phyloP scores from a whole-genome alignment of 495 filamentous ascomycete species.

The Talaromyces thailandensis region DNA sequence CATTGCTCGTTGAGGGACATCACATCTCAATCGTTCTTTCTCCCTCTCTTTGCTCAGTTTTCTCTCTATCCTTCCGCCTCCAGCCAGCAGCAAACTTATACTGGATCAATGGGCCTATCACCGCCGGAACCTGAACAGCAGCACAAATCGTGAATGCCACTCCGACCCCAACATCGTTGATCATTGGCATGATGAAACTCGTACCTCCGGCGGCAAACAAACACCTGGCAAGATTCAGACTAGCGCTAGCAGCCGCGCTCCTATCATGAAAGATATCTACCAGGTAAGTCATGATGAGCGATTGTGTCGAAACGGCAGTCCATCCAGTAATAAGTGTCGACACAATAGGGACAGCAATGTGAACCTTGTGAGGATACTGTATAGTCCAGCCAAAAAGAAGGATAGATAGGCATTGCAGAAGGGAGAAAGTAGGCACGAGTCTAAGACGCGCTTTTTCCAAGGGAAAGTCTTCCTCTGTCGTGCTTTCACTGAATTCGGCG shows the following conservation, averaged over 20 bases:
- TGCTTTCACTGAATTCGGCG: neutral
- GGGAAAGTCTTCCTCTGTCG: conserved; percentile 22
- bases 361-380: conserved; percentile 27
- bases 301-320: conserved; percentile 39
- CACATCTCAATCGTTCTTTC: neutral
- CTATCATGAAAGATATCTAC: conserved; percentile 53
- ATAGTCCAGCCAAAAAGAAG: conserved; percentile 54
- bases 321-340: conserved; percentile 50
- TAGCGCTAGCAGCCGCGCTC: conserved; percentile 56
- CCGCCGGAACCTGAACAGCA: conserved; percentile 24
- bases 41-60: neutral
- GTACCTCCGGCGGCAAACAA: conserved; percentile 55
- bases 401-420: conserved; percentile 31
- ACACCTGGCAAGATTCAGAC: conserved; percentile 59
- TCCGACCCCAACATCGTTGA: conserved; percentile 47
- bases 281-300: conserved; percentile 34
- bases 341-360: conserved; percentile 45
- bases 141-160: conserved; percentile 28
- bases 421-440: conserved; percentile 27
- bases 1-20: neutral
- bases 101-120: conserved; percentile 29
- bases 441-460: conserved; percentile 40
- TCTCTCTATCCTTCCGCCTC: conserved; percentile 12
- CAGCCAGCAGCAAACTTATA: conserved; percentile 28
- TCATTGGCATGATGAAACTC: conserved; percentile 54